These are phyloP conservation scores for Termitomyces sp. DNA, from an alignment of 768 basidiomycete species.

Conservation along the genomic window DNA sequence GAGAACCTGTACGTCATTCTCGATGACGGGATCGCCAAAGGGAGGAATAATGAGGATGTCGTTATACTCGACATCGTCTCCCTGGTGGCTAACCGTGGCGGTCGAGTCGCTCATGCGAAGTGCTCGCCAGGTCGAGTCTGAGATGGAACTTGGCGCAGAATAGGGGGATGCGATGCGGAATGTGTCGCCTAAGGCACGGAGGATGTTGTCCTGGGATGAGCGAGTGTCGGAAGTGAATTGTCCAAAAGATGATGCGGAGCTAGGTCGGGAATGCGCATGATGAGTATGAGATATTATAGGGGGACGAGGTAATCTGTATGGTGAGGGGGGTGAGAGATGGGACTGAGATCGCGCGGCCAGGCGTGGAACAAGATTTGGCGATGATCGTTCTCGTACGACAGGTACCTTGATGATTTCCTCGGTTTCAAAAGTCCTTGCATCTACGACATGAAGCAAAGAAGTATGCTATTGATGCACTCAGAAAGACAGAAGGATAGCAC, in stretches of 20 bases:
- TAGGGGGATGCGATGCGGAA: conserved; percentile 45
- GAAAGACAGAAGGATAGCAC: neutral
- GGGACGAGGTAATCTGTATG: conserved; percentile 3
- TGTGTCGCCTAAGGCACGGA: conserved; percentile 51
- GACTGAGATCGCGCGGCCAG: conserved; percentile 4
- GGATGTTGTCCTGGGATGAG: conserved; percentile 24
- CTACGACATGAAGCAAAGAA: conserved; percentile 74
- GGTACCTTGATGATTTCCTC: conserved; percentile 65
- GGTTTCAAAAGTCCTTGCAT: conserved; percentile 80
- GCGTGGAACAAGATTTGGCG: conserved; percentile 6
- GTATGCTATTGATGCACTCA: conserved; percentile 54
- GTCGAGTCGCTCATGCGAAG: conserved; percentile 19
- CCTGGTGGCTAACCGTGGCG: neutral
- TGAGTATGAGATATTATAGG: conserved; percentile 2
- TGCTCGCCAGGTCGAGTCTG: conserved; percentile 40
- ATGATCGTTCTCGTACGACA: conserved; percentile 19
- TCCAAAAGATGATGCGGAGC: neutral
- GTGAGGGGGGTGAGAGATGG: neutral
- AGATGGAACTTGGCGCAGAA: conserved; percentile 35
- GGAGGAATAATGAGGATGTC: conserved; percentile 51
- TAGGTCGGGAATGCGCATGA: conserved; percentile 1
- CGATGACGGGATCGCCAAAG: conserved; percentile 47
- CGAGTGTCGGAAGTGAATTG: neutral
- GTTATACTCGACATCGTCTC: conserved; percentile 16
- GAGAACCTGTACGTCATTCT: conserved; percentile 52